Evolutionary conservation across 441 rosid genomes (phyloP), one percentile per base, ranked within the genome.

Genomic region (Populus hybrid): DNA sequence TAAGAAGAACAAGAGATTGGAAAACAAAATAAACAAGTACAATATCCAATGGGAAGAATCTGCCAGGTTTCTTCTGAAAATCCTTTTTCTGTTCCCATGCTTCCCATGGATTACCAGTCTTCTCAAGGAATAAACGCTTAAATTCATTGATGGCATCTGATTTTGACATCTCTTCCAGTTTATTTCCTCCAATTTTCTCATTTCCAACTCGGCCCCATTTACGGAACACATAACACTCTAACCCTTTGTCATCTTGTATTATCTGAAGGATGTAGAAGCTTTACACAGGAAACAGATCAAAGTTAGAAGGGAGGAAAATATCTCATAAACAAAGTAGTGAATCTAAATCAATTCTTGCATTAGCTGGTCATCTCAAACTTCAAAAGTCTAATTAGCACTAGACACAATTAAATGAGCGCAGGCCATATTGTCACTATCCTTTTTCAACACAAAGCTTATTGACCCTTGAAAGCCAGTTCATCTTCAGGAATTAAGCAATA

Each of bases 121-220:
- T 23, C 24, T 23, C 1, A 23, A 23, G 24, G 24, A 23, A 23
- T 23, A 23, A 23, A 23, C 24, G 24, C 1, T 23, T 23, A 0
- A 23, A 23, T 23, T 23, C 24, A 23, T 23, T 23, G 24, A 23
- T 23, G 0, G 24, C 24, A 23, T 23, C 24, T 23, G 24, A 23
- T 23, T 23, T 23, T 23, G 24, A 23, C 24, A 23, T 23, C 24
- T 1, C n/a, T n/a, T n/a, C n/a, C n/a, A n/a, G n/a, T n/a, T n/a
- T n/a, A n/a, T n/a, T n/a, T n/a, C n/a, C n/a, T n/a, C n/a, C n/a
- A n/a, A n/a, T 96, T 81, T 87, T 92, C 59, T 90, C 93, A 83
- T 87, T 90, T 64, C 99, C 99, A 45, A 93, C 96, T 73, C 97
- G 90, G 40, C 99, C 99, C 99, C 99, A 96, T 86, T 94, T 93